Evolutionary conservation across 306 rosid genomes (phyloP).

Genomic region (Acmispon strigosus): DNA sequence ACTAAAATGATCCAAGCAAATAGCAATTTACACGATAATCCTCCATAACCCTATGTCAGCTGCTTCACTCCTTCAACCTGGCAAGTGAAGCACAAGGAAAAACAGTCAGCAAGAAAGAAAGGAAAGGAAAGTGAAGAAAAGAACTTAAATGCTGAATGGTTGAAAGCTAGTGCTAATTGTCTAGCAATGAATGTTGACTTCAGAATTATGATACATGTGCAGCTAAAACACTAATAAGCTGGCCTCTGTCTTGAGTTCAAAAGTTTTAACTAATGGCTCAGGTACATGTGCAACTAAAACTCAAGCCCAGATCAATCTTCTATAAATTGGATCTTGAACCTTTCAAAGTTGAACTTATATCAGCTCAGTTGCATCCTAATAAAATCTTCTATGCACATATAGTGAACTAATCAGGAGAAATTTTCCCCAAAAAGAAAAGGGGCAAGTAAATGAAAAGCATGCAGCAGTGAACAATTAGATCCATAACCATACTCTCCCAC

Average conservation of each 20-base stretch:
- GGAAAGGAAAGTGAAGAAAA: background rate
- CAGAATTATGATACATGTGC: background rate
- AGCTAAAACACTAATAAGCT: slow-evolving; percentile 6
- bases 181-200: background rate
- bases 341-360: background rate
- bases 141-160: background rate
- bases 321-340: no score
- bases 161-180: background rate
- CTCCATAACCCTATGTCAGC: slow-evolving; percentile 4
- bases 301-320: no score
- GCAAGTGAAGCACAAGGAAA: background rate
- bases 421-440: background rate
- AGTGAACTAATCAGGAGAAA: background rate
- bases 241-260: background rate
- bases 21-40: background rate
- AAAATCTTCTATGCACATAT: background rate
- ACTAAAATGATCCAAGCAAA: slow-evolving; percentile 1
- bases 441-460: background rate
- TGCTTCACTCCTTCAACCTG: slow-evolving; percentile 27
- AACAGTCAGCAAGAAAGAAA: background rate
- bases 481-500: background rate
- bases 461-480: background rate
- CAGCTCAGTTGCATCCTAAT: slow-evolving; percentile 8
- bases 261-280: slow-evolving; percentile 12
- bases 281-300: background rate